A percentile compares a stretch with the other conserved stretches of the same genome.
Conservation (phyloP, 2,329 filamentous ascomycete genomes). For the Rosellinia necatrix region DNA sequence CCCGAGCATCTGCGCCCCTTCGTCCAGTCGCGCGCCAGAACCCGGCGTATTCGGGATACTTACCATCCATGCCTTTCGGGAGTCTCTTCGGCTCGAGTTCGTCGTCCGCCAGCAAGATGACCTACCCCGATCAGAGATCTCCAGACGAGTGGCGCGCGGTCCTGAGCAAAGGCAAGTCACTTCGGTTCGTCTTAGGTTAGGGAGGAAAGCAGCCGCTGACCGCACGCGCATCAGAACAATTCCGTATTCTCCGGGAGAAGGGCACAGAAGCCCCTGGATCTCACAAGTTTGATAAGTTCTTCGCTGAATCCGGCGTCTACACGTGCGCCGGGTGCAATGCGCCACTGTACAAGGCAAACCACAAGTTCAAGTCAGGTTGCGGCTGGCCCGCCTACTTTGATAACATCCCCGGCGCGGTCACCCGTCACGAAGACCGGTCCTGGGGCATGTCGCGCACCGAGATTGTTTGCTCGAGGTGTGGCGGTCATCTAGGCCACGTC, state of each 20-base stretch:
- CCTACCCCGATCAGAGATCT: constrained; percentile 79
- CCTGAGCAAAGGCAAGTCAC: constrained; percentile 60
- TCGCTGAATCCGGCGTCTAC: constrained; percentile 77
- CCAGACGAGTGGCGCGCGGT: constrained; percentile 89
- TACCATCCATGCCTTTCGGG: constrained; percentile 79
- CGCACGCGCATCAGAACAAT: constrained; percentile 72
- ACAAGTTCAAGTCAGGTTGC: constrained; percentile 96
- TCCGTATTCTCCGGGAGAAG: constrained; percentile 88
- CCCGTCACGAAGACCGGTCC: constrained; percentile 73
- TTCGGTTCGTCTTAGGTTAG: neutral
- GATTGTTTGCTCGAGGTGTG: constrained; percentile 94
- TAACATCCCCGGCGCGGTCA: constrained; percentile 88
- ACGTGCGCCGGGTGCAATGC: constrained; percentile 83
- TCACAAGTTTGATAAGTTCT: constrained; percentile 87
- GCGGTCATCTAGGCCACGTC: constrained; percentile 87
- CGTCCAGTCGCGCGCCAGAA: constrained; percentile 28
- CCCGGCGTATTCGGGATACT: constrained; percentile 53
- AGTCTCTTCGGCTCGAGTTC: constrained; percentile 71
- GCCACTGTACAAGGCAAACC: constrained; percentile 87
- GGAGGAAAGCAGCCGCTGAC: constrained; percentile 15
- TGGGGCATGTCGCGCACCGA: constrained; percentile 87
- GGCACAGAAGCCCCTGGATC: constrained; percentile 83
- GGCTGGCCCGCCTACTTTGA: constrained; percentile 99
- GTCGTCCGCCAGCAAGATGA: constrained; percentile 62
- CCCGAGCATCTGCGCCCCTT: constrained; percentile 37